Percentiles rank a stretch among this genome's conserved stretches.
These are phyloP conservation scores for Coemansia sp. DNA, from an alignment of 192 early-diverging fungal species.

Conservation along the genomic window DNA sequence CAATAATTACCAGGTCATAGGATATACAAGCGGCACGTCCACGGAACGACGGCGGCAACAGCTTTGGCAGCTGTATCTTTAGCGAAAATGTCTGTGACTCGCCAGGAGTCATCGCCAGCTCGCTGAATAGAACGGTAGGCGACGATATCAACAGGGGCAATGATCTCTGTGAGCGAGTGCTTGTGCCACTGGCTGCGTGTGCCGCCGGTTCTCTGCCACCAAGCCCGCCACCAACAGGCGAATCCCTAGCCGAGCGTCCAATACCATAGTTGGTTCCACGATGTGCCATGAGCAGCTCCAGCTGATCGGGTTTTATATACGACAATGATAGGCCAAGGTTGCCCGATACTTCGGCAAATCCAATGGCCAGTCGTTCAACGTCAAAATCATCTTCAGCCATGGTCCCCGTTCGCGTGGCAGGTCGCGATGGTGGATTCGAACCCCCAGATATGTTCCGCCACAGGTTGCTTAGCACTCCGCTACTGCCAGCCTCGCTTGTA, in stretches of 20 bases:
- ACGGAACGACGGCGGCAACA: conserved; percentile 46
- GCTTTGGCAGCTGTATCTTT: conserved; percentile 27
- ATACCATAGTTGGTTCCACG: conserved; percentile 18
- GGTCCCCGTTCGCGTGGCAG: conserved; percentile 11
- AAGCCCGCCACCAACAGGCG: conserved; percentile 42
- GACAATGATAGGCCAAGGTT: conserved; percentile 27
- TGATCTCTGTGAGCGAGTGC: conserved; percentile 21
- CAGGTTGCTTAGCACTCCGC: conserved; percentile 42
- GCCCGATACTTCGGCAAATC: conserved; percentile 44
- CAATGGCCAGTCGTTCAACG: conserved; percentile 41
- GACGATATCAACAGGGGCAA: conserved; percentile 33
- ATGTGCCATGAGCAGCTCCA: conserved; percentile 34
- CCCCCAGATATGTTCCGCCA: conserved; percentile 45
- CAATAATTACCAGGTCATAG: conserved; percentile 46
- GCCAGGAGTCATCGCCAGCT: conserved; percentile 41
- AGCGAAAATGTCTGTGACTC: conserved; percentile 51
- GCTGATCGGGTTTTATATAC: conserved; percentile 45
- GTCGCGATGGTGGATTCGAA: conserved; percentile 18
- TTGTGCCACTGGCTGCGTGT: neutral
- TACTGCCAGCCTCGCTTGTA: conserved; percentile 37
- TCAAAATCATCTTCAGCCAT: conserved; percentile 14
- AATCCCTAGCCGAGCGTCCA: neutral
- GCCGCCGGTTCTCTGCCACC: conserved; percentile 27
- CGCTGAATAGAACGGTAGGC: conserved; percentile 46
- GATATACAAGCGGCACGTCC: conserved; percentile 34